Evolutionary conservation across 176 grass and related monocot species (phyloP).

Genomic region (Zea mays): DNA sequence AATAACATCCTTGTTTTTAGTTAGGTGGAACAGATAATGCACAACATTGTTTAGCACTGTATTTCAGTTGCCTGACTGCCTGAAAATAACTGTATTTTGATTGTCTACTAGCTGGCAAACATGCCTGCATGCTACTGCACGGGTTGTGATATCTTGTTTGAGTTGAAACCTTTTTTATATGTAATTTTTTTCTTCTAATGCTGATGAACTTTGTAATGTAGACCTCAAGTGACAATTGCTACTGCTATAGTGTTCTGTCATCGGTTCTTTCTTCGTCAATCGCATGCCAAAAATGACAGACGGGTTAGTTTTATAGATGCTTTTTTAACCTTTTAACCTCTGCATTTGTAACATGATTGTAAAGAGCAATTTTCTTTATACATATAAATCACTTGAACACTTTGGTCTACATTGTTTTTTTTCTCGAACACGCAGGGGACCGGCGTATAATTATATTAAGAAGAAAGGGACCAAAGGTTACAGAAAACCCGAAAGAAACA

Average conservation of each 20-base stretch:
- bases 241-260: conserved; percentile 4
- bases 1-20: not conserved
- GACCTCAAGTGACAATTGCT: conserved; percentile 2
- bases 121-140: not conserved
- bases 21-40: conserved; percentile 1
- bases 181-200: not conserved
- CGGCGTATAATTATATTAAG: too few species aligned
- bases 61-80: not conserved
- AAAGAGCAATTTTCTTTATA: not conserved
- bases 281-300: not conserved
- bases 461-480: too few species aligned
- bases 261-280: not conserved
- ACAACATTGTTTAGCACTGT: not conserved
- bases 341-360: not conserved
- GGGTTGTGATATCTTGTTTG: not conserved
- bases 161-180: not conserved
- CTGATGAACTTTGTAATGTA: not conserved
- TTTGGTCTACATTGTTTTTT: not conserved
- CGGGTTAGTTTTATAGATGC: not conserved
- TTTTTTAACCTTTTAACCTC: not conserved
- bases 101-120: not conserved
- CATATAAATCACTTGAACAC: not conserved
- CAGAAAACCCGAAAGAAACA: too few species aligned
- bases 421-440: too few species aligned
- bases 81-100: conserved; percentile 13